Evolutionary conservation across 768 basidiomycete species (phyloP), one percentile per base, ranked within the genome.

Genomic region (Russula sp.): DNA sequence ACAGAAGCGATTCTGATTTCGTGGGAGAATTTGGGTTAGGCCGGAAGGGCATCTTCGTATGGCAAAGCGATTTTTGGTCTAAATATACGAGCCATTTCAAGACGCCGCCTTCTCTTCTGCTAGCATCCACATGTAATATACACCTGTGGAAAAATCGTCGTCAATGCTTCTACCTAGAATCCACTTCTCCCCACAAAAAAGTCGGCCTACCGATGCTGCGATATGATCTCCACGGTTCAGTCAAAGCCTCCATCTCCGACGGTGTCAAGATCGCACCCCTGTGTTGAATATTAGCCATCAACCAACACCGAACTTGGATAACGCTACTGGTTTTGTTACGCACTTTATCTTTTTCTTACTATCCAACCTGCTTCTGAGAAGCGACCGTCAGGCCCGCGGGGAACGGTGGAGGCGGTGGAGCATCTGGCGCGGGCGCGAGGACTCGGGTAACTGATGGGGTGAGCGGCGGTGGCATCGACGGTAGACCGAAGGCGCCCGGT

Each of bases 121-220:
- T 61, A 92, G 77, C 2, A 88, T 83, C 92, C 92, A 94, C 90
- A 92, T 93, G 75, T 90, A 92, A 74, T 88, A 92, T 26, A 90
- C 88, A 57, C 83, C 88, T 89, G 67, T 34, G 36, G 0, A 36
- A 34, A 34, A 53, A 54, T 51, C 52, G 51, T 57, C 20, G 63
- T 63, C 52, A 62, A 36, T 40, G 49, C 48, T 28, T 67, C 34
- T 13, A 62, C 16, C 9, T 26, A 38, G 22, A 24, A 34, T 34
- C 9, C 20, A 50, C 34, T 58, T 53, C 50, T 30, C 60, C 54
- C 38, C 3, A 59, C 49, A 32, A 34, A 46, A 34, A 48, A 6
- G 16, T 56, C 6, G 10, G 73, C 83, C 63, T 69, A 88, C 89
- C 92, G 34, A 94, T 65, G 70, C 89, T 91, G 69, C 92, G 78